Conservation (phyloP, 768 basidiomycete species). For the Paxillus involutus region DNA sequence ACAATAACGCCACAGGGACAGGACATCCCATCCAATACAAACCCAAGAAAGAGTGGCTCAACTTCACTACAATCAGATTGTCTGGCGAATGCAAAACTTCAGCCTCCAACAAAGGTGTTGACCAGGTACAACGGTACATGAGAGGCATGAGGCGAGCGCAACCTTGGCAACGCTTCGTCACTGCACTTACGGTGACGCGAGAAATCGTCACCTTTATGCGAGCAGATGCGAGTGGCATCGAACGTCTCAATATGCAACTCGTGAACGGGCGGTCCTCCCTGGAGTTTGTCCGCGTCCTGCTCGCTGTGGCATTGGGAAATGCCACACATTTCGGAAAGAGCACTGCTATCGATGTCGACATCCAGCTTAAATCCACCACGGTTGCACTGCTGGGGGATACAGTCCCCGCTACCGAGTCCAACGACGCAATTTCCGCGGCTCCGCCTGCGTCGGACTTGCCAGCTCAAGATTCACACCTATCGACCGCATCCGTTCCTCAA, state of each 20-base stretch:
- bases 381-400: neutral
- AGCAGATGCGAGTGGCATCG: neutral
- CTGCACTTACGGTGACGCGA: neutral
- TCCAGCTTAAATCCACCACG: no score
- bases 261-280: neutral
- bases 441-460: no score
- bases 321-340: neutral
- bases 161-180: slow-evolving; percentile 2
- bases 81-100: slow-evolving; percentile 1
- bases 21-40: neutral
- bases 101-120: neutral
- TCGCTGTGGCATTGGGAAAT: neutral
- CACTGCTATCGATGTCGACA: no score
- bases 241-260: neutral
- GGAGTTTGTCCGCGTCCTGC: neutral
- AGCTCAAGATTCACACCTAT: neutral
- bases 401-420: no score
- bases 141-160: slow-evolving; percentile 4
- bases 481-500: neutral
- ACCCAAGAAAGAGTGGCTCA: neutral
- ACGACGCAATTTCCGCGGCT: no score
- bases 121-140: slow-evolving; percentile 4
- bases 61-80: neutral
- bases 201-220: neutral
- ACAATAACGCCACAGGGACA: neutral